Conservation (phyloP, 2,329 filamentous ascomycete genomes). For the Pyricularia grisea region DNA sequence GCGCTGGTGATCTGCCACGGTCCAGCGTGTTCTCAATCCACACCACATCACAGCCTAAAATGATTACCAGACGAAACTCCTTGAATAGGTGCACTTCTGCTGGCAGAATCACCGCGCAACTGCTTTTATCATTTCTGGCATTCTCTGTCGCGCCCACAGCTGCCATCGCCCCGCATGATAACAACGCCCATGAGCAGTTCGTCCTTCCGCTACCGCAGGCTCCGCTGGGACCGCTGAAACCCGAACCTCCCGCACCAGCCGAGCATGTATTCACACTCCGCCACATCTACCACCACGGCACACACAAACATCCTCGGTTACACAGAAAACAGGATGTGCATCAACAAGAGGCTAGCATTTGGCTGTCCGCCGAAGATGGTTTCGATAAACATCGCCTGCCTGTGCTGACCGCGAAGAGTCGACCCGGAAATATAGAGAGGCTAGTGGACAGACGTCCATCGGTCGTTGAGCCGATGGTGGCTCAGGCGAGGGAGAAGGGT, state of each 20-base stretch:
- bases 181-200: conserved; percentile 26
- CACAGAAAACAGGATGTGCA: conserved; percentile 67
- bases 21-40: neutral
- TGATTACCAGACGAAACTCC: conserved; percentile 15
- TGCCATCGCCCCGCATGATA: conserved; percentile 19
- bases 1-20: neutral
- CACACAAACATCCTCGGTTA: conserved; percentile 65
- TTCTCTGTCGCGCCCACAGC: conserved; percentile 35
- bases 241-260: conserved; percentile 35
- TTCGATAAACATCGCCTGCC: conserved; percentile 39
- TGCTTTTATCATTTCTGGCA: conserved; percentile 60
- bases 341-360: conserved; percentile 48
- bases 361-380: conserved; percentile 51
- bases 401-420: conserved; percentile 53
- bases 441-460: conserved; percentile 68
- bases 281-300: conserved; percentile 89
- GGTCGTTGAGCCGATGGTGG: conserved; percentile 70
- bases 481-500: conserved; percentile 59
- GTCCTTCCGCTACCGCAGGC: conserved; percentile 32
- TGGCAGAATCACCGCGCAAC: conserved; percentile 51
- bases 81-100: conserved; percentile 40
- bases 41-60: conserved; percentile 8
- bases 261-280: conserved; percentile 60
- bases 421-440: conserved; percentile 63
- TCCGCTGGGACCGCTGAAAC: conserved; percentile 27